Conservation (phyloP, 495 filamentous ascomycete genomes). For the Annulohypoxylon moriforme region DNA sequence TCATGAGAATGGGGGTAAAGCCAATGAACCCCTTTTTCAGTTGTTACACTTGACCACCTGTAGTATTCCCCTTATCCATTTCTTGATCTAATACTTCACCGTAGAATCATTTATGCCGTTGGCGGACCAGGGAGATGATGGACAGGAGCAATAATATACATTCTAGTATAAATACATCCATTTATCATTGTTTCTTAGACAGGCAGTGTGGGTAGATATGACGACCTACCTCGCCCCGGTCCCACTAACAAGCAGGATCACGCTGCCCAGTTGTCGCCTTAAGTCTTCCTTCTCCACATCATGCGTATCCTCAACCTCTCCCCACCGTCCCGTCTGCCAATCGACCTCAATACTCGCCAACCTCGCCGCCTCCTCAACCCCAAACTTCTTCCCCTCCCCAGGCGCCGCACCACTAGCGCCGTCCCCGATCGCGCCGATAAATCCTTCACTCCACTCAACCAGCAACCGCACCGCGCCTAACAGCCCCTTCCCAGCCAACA, state of each 20-base stretch:
- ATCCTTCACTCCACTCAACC: conserved; percentile 87
- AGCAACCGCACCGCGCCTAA: conserved; percentile 80
- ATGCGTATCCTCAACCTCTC: conserved; percentile 97
- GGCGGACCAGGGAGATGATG: neutral
- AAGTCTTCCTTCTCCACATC: conserved; percentile 96
- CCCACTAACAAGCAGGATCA: conserved; percentile 80
- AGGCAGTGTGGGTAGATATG: neutral
- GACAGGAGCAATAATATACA: neutral
- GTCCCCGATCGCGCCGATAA: conserved; percentile 50
- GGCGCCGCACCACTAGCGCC: conserved; percentile 30
- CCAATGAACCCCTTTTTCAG: too few species aligned
- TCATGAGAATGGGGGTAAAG: too few species aligned
- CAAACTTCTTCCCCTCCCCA: conserved; percentile 56
- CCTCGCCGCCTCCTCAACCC: conserved; percentile 77
- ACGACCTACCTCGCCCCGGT: conserved; percentile 40
- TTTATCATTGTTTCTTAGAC: neutral
- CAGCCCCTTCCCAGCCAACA: conserved; percentile 87
- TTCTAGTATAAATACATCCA: neutral
- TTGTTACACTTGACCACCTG: too few species aligned
- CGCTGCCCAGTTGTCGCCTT: conserved; percentile 86
- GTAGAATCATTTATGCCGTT: neutral
- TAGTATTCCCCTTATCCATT: neutral
- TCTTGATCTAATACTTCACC: neutral
- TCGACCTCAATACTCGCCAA: conserved; percentile 84
- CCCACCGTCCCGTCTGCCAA: conserved; percentile 93